phyloP scores from a whole-genome alignment of 2,329 filamentous ascomycete species.

The Ophiognomonia clavigignenti-juglandacearum region DNA sequence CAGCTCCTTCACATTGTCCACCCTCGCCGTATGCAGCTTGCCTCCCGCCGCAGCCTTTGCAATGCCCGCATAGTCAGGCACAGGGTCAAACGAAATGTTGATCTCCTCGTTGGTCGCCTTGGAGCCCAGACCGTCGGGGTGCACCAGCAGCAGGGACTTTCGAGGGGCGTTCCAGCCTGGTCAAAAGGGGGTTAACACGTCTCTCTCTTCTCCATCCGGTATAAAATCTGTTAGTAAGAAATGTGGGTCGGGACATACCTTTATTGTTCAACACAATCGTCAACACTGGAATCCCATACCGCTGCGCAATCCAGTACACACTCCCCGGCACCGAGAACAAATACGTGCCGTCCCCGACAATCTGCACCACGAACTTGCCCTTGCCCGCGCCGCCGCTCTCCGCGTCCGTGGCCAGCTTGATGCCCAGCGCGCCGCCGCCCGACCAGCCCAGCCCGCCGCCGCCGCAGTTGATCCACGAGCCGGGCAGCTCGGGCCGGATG shows the following conservation, averaged over 20 bases:
- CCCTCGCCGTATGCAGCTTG: conserved; percentile 43
- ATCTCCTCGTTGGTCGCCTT: conserved; percentile 56
- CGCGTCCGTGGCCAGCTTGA: conserved; percentile 41
- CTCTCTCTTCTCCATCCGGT: neutral
- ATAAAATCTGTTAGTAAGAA: neutral
- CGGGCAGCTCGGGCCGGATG: conserved; percentile 52
- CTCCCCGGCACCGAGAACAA: conserved; percentile 44
- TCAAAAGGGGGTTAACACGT: no score
- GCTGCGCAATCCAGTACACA: conserved; percentile 43
- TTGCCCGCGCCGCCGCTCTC: conserved; percentile 31
- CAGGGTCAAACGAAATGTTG: conserved; percentile 55
- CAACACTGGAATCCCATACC: conserved; percentile 42
- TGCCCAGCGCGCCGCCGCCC: conserved; percentile 44
- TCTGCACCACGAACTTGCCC: conserved; percentile 43
- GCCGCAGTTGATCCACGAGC: conserved; percentile 49
- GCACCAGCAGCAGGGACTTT: conserved; percentile 51
- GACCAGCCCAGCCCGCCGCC: conserved; percentile 50
- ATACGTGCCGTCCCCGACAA: conserved; percentile 46
- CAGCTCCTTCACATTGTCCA: conserved; percentile 41
- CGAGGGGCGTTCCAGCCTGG: conserved; percentile 40
- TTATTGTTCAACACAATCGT: conserved; percentile 48
- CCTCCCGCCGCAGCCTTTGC: conserved; percentile 56
- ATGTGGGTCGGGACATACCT: conserved; percentile 27
- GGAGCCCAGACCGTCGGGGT: conserved; percentile 51
- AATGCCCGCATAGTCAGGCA: conserved; percentile 55